Evolutionary conservation across 768 basidiomycete species (phyloP), one percentile per base, ranked within the genome.

Genomic region (Collybia nuda): DNA sequence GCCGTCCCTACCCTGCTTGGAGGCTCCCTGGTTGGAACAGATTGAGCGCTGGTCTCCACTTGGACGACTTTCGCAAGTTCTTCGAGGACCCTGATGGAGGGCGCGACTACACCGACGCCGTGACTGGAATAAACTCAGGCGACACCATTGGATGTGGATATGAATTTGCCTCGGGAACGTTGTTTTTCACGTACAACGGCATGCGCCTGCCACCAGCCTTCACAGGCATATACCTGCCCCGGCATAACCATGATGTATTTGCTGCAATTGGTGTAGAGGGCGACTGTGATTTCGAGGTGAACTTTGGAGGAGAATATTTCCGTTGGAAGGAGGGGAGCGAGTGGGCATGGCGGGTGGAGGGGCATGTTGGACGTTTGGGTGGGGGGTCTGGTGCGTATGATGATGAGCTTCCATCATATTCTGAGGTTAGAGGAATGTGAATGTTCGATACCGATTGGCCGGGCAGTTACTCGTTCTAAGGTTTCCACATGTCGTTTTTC

Each of bases 1-100:
- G 84, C 58, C 71, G 71, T 15, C 85, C 86, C 2, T 86, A 86
- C 56, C 86, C 85, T 0, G 64, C 67, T 1, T 86, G 80, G 73
- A 76, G 85, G 17, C 71, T 86, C 38, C 86, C 86, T 36, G 86
- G 86, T 2, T 88, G 86, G 86, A 83, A 88, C 58, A 69, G 85
- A 42, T 68, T 78, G 37, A 85, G 85, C 47, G 80, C 80, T 1
- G 85, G 77, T 1, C 68, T 86, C 22, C 86, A 88, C 56, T 74
- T 88, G 28, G 86, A 88, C 60, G 86, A 88, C 65, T 69, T 84
- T 60, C 77, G 82, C 61, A 88, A 86, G 64, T 88, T 87, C 72
- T 87, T 82, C 51, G 85, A 86, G 57, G 83, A 85, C 58, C 67
- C 82, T 1, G 71, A 80, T 40, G 86, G 85, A 15, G 86, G 85